Evolutionary conservation across 768 basidiomycete species (phyloP).

Genomic region (Mycena belliarum): DNA sequence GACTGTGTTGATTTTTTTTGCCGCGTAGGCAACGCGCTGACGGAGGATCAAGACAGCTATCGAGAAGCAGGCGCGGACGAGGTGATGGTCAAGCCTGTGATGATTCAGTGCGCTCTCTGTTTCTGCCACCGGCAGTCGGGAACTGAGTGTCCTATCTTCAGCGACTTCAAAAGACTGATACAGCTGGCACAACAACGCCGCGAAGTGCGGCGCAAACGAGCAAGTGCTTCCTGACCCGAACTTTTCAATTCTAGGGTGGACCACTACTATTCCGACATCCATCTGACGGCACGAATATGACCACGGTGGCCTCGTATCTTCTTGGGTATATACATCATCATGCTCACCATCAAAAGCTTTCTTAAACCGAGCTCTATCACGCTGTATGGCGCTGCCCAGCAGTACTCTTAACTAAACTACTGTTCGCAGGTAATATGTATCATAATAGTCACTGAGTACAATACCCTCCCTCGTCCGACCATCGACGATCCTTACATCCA

Average conservation of each 20-base stretch:
- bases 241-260: neutral
- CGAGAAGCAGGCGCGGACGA: conserved; percentile 25
- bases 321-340: too few relatives aligned
- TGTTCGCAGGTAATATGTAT: too few relatives aligned
- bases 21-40: conserved; percentile 24
- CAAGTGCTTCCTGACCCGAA: conserved; percentile 1
- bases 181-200: conserved; percentile 21
- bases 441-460: too few relatives aligned
- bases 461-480: too few relatives aligned
- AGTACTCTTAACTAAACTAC: too few relatives aligned
- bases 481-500: too few relatives aligned
- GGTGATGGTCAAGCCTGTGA: conserved; percentile 26
- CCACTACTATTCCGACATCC: too few relatives aligned
- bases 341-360: too few relatives aligned
- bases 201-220: neutral
- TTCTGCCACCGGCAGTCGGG: neutral
- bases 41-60: conserved; percentile 34
- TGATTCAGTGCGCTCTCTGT: conserved; percentile 21
- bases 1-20: neutral
- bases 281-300: too few relatives aligned
- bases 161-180: conserved; percentile 20
- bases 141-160: neutral
- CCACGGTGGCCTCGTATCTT: too few relatives aligned
- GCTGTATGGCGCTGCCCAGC: too few relatives aligned
- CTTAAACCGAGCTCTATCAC: too few relatives aligned